phyloP scores from a whole-genome alignment of 192 early-diverging fungal species.

The Chytriomyces sp. region DNA sequence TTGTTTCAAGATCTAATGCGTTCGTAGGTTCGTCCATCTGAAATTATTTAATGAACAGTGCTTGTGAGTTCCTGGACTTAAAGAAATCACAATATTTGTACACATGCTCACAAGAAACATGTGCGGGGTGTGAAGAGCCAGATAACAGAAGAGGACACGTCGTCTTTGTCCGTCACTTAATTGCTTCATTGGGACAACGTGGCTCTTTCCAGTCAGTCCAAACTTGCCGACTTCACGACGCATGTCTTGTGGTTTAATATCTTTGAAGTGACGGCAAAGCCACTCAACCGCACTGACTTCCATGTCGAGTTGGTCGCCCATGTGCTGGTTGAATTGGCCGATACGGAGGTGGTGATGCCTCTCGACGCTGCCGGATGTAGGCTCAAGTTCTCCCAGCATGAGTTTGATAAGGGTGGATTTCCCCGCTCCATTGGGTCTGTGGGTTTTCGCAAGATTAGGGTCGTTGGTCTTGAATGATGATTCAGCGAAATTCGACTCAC shows the following conservation, averaged over 20 bases:
- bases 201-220: constrained; percentile 90
- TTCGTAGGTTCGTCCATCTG: constrained; percentile 93
- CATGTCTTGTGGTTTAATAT: constrained; percentile 80
- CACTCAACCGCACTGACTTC: constrained; percentile 87
- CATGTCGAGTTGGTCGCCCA: constrained; percentile 93
- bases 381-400: constrained; percentile 86
- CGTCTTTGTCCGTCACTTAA: constrained; percentile 94
- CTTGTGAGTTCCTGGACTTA: not conserved
- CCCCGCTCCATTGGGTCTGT: constrained; percentile 73
- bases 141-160: constrained; percentile 94
- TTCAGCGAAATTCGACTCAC: constrained; percentile 47
- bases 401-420: constrained; percentile 97
- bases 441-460: constrained; percentile 53
- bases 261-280: constrained; percentile 81
- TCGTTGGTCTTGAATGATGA: constrained; percentile 69
- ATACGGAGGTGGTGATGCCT: constrained; percentile 93
- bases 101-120: constrained; percentile 77
- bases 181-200: constrained; percentile 86
- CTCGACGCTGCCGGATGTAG: constrained; percentile 83
- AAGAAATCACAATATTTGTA: not conserved
- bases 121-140: constrained; percentile 87
- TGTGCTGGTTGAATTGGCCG: constrained; percentile 96
- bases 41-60: not conserved
- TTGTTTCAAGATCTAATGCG: constrained; percentile 83
- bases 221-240: constrained; percentile 90